Conservation (phyloP, 108 stramenopile genomes). For the Aurantiochytrium sp. region DNA sequence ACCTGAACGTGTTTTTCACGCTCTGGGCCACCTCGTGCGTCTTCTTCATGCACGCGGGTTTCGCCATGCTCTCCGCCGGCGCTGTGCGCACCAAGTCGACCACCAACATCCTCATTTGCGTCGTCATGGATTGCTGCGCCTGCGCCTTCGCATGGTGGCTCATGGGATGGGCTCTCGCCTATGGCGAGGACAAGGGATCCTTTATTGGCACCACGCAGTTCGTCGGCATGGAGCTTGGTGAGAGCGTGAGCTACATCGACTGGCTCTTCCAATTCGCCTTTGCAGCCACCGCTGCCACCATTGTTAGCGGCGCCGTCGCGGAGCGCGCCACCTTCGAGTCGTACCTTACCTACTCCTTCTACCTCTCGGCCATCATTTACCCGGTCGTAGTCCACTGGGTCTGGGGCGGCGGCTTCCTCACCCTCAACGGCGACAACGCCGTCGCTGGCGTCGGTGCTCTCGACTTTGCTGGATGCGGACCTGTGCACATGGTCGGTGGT, state of each 20-base stretch:
- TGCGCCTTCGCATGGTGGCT: conserved; percentile 38
- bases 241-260: background rate
- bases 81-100: conserved; percentile 31
- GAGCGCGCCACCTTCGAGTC: conserved; percentile 38
- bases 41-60: conserved; percentile 27
- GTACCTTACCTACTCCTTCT: conserved; percentile 35
- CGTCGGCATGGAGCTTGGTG: conserved; percentile 4
- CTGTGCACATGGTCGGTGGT: conserved; percentile 39
- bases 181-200: conserved; percentile 6
- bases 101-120: conserved; percentile 32
- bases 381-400: conserved; percentile 39
- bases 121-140: conserved; percentile 27
- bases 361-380: conserved; percentile 34
- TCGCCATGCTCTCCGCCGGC: conserved; percentile 32
- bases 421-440: conserved; percentile 13
- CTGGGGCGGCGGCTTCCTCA: conserved; percentile 32
- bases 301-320: conserved; percentile 36
- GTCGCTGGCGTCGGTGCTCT: conserved; percentile 33
- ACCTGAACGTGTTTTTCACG: conserved; percentile 8
- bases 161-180: conserved; percentile 33
- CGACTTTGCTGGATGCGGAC: conserved; percentile 36
- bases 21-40: conserved; percentile 4
- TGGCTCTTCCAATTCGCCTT: conserved; percentile 45
- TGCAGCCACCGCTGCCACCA: conserved; percentile 39
- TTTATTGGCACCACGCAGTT: conserved; percentile 26